Percentiles rank a stretch among this genome's conserved stretches.
These are phyloP conservation scores for Phytophthora palmivora DNA, from an alignment of 352 stramenopile species.

Conservation along the genomic window DNA sequence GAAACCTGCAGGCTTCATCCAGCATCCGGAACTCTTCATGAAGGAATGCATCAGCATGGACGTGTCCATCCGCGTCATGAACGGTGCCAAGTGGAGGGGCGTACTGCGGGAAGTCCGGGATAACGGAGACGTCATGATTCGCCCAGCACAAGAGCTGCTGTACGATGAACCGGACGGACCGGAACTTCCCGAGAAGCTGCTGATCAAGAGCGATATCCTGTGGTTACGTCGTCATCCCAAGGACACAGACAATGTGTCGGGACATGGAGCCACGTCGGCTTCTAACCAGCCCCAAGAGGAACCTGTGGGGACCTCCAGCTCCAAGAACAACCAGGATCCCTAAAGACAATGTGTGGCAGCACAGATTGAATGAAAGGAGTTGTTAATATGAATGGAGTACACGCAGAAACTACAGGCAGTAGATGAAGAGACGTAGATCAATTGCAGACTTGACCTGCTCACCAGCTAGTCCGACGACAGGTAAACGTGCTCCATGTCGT, in stretches of 20 bases:
- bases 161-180: slow-evolving; percentile 32
- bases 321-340: slow-evolving; percentile 17
- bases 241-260: slow-evolving; percentile 4
- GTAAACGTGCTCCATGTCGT: slow-evolving; percentile 84
- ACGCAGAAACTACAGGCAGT: slow-evolving; percentile 23
- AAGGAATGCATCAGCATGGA: slow-evolving; percentile 24
- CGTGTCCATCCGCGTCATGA: slow-evolving; percentile 34
- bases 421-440: slow-evolving; percentile 22
- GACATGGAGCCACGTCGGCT: background rate
- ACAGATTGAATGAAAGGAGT: too few relatives aligned
- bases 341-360: slow-evolving; percentile 19
- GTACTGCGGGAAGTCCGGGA: slow-evolving; percentile 22
- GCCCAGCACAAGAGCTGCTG: slow-evolving; percentile 33
- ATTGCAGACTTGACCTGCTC: slow-evolving; percentile 8
- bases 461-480: slow-evolving; percentile 71
- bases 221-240: slow-evolving; percentile 30
- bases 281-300: slow-evolving; percentile 19
- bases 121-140: slow-evolving; percentile 33
- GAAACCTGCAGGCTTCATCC: slow-evolving; percentile 35
- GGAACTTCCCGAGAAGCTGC: slow-evolving; percentile 26
- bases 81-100: slow-evolving; percentile 34
- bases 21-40: slow-evolving; percentile 34
- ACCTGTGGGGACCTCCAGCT: slow-evolving; percentile 3
- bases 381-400: slow-evolving; percentile 26
- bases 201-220: slow-evolving; percentile 35